Percentiles rank a stretch among this genome's conserved stretches.
Evolutionary conservation across 805 yeast species (phyloP).

Genomic region (Wickerhamomyces chaumierensis): DNA sequence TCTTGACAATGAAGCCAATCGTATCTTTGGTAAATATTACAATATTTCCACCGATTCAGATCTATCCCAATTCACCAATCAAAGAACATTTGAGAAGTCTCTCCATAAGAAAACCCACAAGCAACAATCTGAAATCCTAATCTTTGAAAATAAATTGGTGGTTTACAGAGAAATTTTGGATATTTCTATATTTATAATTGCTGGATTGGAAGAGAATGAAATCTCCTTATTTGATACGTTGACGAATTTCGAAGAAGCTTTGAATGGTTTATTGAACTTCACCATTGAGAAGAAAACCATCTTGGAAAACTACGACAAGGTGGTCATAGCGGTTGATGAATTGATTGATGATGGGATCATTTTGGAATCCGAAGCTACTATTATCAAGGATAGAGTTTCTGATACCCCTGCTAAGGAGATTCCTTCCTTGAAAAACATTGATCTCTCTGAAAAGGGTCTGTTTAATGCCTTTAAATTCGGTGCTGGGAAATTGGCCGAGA

Average conservation of each 20-base stretch:
- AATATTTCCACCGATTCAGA: constrained; percentile 42
- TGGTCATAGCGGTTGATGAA: constrained; percentile 82
- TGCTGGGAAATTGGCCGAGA: constrained; percentile 52
- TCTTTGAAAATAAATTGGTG: constrained; percentile 69
- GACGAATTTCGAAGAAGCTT: constrained; percentile 68
- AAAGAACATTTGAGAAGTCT: constrained; percentile 63
- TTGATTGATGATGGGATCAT: constrained; percentile 89
- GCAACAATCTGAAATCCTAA: constrained; percentile 66
- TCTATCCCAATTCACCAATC: constrained; percentile 39
- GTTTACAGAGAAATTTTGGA: constrained; percentile 85
- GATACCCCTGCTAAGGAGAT: constrained; percentile 67
- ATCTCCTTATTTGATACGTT: constrained; percentile 63
- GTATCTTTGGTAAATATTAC: constrained; percentile 82
- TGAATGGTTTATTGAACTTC: constrained; percentile 61
- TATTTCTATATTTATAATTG: constrained; percentile 58
- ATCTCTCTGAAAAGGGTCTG: constrained; percentile 64
- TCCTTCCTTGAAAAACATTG: constrained; percentile 45
- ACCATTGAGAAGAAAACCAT: constrained; percentile 68
- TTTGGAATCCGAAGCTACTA: constrained; percentile 78
- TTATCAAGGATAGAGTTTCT: constrained; percentile 87
- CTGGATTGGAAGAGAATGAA: constrained; percentile 78
- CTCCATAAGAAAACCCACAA: constrained; percentile 71
- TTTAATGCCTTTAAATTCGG: constrained; percentile 85
- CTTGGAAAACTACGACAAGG: constrained; percentile 76
- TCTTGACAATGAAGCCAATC: constrained; percentile 69